Evolutionary conservation across 352 stramenopile genomes (phyloP).

Genomic region (Globisporangium acanthophoron): DNA sequence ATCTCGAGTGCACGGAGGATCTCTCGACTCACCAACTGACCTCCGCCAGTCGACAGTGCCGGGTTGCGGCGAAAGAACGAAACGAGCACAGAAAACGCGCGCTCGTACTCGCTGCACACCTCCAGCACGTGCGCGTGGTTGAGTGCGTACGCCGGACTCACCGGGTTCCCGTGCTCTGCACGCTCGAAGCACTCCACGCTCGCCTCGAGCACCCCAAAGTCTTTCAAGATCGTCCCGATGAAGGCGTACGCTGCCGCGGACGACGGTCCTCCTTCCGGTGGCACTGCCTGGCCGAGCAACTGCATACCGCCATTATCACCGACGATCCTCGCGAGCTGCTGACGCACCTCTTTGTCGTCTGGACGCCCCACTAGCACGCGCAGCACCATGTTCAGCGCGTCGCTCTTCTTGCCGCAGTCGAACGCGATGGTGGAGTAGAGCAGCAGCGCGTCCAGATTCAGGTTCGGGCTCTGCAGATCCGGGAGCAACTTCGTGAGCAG

Average conservation of each 20-base stretch:
- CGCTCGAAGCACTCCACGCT: slow-evolving; percentile 53
- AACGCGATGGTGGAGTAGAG: slow-evolving; percentile 58
- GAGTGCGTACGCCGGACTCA: slow-evolving; percentile 55
- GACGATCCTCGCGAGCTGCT: slow-evolving; percentile 42
- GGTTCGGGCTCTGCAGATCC: slow-evolving; percentile 34
- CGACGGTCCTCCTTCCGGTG: slow-evolving; percentile 23
- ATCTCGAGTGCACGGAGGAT: slow-evolving; percentile 28
- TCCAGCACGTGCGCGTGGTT: slow-evolving; percentile 66
- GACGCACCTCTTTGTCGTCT: slow-evolving; percentile 42
- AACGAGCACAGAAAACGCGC: slow-evolving; percentile 33
- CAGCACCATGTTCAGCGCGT: slow-evolving; percentile 65
- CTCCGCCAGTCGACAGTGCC: slow-evolving; percentile 24
- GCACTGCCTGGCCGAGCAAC: slow-evolving; percentile 32
- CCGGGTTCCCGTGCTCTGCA: slow-evolving; percentile 26
- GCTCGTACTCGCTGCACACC: slow-evolving; percentile 29
- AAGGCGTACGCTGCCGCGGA: slow-evolving; percentile 67
- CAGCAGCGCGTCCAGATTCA: slow-evolving; percentile 65
- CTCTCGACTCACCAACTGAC: slow-evolving; percentile 15
- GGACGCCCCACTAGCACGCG: slow-evolving; percentile 51
- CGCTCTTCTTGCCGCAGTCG: slow-evolving; percentile 48
- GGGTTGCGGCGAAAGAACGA: slow-evolving; percentile 38
- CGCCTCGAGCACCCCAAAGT: slow-evolving; percentile 48
- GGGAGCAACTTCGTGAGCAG: slow-evolving; percentile 51
- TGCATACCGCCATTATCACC: slow-evolving; percentile 32
- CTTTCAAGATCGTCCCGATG: slow-evolving; percentile 70